phyloP scores from a whole-genome alignment of 371 early-diverging fungal genomes.

The Lichtheimia corymbifera region DNA sequence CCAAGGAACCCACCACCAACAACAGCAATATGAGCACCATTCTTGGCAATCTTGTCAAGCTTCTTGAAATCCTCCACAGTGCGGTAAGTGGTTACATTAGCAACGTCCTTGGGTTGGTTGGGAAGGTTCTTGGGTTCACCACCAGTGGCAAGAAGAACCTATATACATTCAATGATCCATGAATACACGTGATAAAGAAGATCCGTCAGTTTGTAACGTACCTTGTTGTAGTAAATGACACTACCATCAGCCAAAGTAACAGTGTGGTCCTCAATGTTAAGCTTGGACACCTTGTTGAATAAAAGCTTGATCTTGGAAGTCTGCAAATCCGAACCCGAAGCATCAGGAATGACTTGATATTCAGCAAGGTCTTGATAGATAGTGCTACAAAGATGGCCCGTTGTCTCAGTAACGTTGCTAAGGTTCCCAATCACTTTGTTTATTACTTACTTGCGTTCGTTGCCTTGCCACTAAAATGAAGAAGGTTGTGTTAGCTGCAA shows the following conservation, averaged over 20 bases:
- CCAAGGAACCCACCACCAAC: conserved; percentile 82
- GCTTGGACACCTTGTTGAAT: conserved; percentile 48
- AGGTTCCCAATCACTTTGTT: neutral
- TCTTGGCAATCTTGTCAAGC: conserved; percentile 54
- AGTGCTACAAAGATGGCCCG: conserved; percentile 15
- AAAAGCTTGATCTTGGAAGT: conserved; percentile 54
- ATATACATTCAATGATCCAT: neutral
- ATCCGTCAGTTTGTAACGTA: neutral
- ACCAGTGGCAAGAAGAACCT: conserved; percentile 74
- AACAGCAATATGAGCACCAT: conserved; percentile 60
- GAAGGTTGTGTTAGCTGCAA: neutral
- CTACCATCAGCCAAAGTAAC: conserved; percentile 61
- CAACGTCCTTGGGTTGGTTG: conserved; percentile 29
- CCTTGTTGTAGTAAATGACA: conserved; percentile 65
- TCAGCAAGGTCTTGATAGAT: conserved; percentile 42
- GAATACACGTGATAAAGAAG: neutral
- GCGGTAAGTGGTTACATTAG: conserved; percentile 65
- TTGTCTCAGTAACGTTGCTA: neutral
- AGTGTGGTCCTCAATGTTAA: conserved; percentile 67
- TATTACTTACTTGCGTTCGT: conserved; percentile 52
- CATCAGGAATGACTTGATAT: conserved; percentile 42
- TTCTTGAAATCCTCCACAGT: conserved; percentile 64
- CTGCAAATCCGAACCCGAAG: conserved; percentile 43
- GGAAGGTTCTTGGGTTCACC: conserved; percentile 65
- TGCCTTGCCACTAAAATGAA: conserved; percentile 62